Conservation (phyloP, 352 stramenopile species). For the Phytopythium delawarense region DNA sequence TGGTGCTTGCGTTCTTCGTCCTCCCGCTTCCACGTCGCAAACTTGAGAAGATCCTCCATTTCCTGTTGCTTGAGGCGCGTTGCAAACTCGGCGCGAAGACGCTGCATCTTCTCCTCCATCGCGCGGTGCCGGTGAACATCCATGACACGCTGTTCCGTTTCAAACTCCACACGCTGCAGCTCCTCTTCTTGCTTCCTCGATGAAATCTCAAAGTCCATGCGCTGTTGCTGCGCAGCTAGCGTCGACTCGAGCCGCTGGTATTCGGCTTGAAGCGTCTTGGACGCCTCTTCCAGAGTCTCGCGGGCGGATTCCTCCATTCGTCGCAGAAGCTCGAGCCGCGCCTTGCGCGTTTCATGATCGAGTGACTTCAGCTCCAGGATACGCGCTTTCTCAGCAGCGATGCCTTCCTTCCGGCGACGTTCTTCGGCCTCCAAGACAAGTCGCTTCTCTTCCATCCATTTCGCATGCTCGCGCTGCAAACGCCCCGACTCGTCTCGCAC, state of each 20-base stretch:
- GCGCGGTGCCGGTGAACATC: constrained; percentile 57
- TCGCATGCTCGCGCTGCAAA: constrained; percentile 55
- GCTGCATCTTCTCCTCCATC: constrained; percentile 61
- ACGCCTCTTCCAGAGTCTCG: constrained; percentile 60
- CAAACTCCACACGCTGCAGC: constrained; percentile 63
- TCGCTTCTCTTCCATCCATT: constrained; percentile 63
- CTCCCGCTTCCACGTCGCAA: constrained; percentile 72
- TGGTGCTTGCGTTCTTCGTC: constrained; percentile 42
- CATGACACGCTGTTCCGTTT: constrained; percentile 57
- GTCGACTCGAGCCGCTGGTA: constrained; percentile 49
- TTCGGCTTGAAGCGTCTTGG: constrained; percentile 58
- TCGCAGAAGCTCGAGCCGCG: constrained; percentile 53
- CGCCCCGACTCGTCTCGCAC: constrained; percentile 47
- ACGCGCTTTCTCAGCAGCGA: constrained; percentile 55
- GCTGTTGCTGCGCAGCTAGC: constrained; percentile 52
- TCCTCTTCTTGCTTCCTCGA: constrained; percentile 78
- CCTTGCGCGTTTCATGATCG: constrained; percentile 61
- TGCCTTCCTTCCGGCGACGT: constrained; percentile 44
- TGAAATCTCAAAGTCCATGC: constrained; percentile 59
- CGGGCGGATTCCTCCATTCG: constrained; percentile 55
- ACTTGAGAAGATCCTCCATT: constrained; percentile 57
- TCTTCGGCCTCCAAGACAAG: constrained; percentile 60
- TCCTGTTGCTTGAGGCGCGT: constrained; percentile 68
- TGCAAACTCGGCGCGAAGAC: constrained; percentile 68
- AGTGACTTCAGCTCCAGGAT: constrained; percentile 71